phyloP scores from a whole-genome alignment of 257 asterid species.

The Echium plantagineum region DNA sequence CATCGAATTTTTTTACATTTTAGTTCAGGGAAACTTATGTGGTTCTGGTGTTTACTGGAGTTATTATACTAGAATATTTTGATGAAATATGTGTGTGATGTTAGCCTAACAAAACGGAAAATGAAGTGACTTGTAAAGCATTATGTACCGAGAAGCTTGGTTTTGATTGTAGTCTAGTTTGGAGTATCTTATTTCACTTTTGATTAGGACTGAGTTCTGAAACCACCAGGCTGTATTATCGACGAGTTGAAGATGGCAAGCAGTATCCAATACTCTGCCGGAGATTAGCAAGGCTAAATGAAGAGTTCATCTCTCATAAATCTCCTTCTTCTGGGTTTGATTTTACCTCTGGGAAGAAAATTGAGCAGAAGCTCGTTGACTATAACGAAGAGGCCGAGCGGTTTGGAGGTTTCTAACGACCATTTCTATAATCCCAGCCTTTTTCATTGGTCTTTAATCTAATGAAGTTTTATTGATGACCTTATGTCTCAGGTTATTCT shows the following conservation, averaged over 20 bases:
- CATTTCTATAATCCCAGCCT: background rate
- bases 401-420: conserved; percentile 48
- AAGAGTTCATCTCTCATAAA: conserved; percentile 68
- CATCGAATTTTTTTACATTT: too few species aligned
- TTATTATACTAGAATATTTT: too few species aligned
- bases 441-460: background rate
- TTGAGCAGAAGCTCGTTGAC: conserved; percentile 88
- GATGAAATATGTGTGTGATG: background rate
- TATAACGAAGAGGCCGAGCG: conserved; percentile 91
- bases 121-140: background rate
- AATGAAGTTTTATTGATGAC: conserved; percentile 2
- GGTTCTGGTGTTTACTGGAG: background rate
- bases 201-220: conserved; percentile 9
- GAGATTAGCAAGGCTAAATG: conserved; percentile 69
- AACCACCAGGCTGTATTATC: conserved; percentile 68
- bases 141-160: background rate
- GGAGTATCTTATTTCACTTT: conserved; percentile 3
- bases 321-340: conserved; percentile 95
- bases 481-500: conserved; percentile 52
- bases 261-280: conserved; percentile 77
- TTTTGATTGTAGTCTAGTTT: background rate
- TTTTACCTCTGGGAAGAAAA: conserved; percentile 74
- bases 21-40: too few species aligned
- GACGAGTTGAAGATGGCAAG: conserved; percentile 91
- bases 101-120: background rate